Evolutionary conservation across 441 rosid genomes (phyloP), one percentile per base, ranked within the genome.

Genomic region (Pelargonium fulgidum): DNA sequence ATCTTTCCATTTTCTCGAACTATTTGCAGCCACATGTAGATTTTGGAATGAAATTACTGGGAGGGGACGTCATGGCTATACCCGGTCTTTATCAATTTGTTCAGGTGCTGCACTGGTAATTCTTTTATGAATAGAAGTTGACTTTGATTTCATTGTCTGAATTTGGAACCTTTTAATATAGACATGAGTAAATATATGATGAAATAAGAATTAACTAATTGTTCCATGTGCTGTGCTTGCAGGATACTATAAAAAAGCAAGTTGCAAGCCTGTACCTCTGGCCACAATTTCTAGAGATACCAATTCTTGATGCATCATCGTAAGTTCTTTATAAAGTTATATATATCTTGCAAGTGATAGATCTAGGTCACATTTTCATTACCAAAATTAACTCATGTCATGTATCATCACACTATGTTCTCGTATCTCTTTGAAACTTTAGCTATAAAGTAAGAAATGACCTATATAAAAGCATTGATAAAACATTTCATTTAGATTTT

Each of bases 31-130:
- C 98, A 8, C 84, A 87, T 52, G 84, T 91, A 45, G 98, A 91
- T 79, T 93, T 93, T 56, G 98, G 98, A 80, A 67, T 91, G 71
- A 85, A 83, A 76, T 65, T 93, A 69, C 82, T 89, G 56, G 97
- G 98, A 77, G 98, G 92, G 36, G 98, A 93, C 81, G 68, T 91
- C 69, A 93, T 93, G 97, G 88, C 98, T 45, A 88, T 93, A 72
- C 97, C 97, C 0, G 96, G 95, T 70, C 86, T 90, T 69, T 89
- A 91, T 83, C 85, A 79, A 71, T 85, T 81, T 75, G 83, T 91
- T 86, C 98, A 93, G 98, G 98, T 89, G 84, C 82, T 83, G 39
- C 71, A 75, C 81, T 78, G 82, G 76, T 80, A 71, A 79, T 75
- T 80, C 75, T 81, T 74, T 50, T 64, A 52, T 36, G 41, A 36